A percentile compares a stretch with the other conserved stretches of the same genome.
Conservation (phyloP, 2,329 filamentous ascomycete genomes). For the Penicillium sclerotiorum region DNA sequence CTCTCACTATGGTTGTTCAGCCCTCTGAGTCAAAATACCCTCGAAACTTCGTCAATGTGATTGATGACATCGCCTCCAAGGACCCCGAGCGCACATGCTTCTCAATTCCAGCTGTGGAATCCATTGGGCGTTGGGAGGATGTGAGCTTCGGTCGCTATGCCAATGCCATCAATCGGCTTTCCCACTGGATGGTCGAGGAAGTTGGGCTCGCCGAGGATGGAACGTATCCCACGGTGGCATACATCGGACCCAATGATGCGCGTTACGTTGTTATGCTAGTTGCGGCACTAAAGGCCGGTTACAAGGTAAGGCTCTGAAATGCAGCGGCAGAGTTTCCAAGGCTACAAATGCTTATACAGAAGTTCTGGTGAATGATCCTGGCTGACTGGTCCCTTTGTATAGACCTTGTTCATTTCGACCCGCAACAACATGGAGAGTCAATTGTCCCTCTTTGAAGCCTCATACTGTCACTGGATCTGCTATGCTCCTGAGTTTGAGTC, state of each 20-base stretch:
- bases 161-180: slow-evolving; percentile 4
- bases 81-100: not conserved
- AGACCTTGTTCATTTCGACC: slow-evolving; percentile 51
- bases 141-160: not conserved
- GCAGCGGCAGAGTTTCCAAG: too few species aligned
- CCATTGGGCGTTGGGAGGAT: not conserved
- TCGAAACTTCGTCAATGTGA: slow-evolving; percentile 7
- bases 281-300: slow-evolving; percentile 10
- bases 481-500: slow-evolving; percentile 35
- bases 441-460: slow-evolving; percentile 48
- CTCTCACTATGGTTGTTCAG: not conserved
- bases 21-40: not conserved
- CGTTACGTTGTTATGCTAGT: slow-evolving; percentile 21
- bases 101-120: not conserved
- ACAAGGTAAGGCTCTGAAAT: too few species aligned
- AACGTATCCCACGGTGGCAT: slow-evolving; percentile 8
- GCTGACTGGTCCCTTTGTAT: too few species aligned
- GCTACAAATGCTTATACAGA: too few species aligned
- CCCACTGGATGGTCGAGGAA: slow-evolving; percentile 3
- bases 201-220: not conserved
- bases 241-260: slow-evolving; percentile 24
- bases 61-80: slow-evolving; percentile 1
- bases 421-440: slow-evolving; percentile 52
- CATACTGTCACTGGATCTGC: slow-evolving; percentile 46
- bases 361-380: too few species aligned